Base-by-base conservation (phyloP, 2,329 filamentous ascomycete species). In the Talaromyces rugulosus region DNA sequence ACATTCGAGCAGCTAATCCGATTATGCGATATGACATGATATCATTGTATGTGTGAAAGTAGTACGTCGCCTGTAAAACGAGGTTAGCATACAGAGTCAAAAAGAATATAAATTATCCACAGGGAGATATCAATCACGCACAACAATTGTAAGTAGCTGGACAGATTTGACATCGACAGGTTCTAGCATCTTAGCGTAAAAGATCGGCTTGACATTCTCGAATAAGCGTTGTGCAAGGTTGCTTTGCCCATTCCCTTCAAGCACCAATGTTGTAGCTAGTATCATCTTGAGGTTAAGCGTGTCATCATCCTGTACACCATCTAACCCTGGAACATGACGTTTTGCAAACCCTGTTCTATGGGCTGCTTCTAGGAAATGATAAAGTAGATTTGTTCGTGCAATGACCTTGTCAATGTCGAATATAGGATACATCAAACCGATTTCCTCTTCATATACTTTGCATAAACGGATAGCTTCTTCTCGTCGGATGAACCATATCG, bases 391-490 rank as follows among this genome's bases (percentile, higher is more conserved):
- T 6, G 88, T 87, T 72, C 96, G 90, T 5, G 81, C 80, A 42
- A 90, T 87, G 44, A 96, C 80, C 50, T 83, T 82, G 50, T 89
- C 85, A 40, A 96, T 89, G 67, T 91, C 85, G 54, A 96, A 75
- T 4, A 96, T 85, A 0, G 94, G 94, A 73, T 96, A 96, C 91
- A 96, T 96, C 69, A 94, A 85, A 51, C 91, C 91, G 69, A 96
- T 88, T 72, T 97, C 93, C 69, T 97, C 92, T 67, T 96, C 90
- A 71, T 95, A 94, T 0, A 96, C 80, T 14, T 85, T 83, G 66
- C 91, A 91, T 14, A 97, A 78, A 1, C 91, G 86, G 23, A 94
- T 75, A 69, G 95, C 91, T 71, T 97, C 92, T 40, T 92, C 87
- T 69, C 89, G 88, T 59, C 85, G 85, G 56, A 96, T 85, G 7